Base-by-base conservation (phyloP, 345 rosid species). In the Pistacia vera region DNA sequence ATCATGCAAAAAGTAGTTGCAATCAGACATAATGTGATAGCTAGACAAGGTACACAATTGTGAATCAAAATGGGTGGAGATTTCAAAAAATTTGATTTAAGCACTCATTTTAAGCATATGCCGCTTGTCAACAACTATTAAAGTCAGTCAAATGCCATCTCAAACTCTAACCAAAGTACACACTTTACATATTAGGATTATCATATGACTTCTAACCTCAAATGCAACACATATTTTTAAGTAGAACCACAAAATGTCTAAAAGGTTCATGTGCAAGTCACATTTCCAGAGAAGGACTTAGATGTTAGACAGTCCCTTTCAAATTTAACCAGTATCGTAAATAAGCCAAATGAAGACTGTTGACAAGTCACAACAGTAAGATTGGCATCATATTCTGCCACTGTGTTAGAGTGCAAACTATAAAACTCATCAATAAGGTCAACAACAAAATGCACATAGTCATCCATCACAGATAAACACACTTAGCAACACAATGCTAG, bases 401-500 rank as follows among this genome's bases (percentile, higher is more conserved):
- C 28, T 9, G 17, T 9, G 52, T 28, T 22, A 52, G 44, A 30
- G 25, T 51, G 44, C 60, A 30, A 30, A 12, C 60, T 56, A 11
- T 49, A 8, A 8, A 49, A 49, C 8, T 9, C 52, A 6, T 8
- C 52, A 8, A 8, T 49, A 49, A 8, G 5, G 20, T 22, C 44
- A 17, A 68, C 17, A 13, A 25, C 18, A 49, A 8, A 4, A 30
- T 10, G 38, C 2, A 66, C 18, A 14, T 52, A 51, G 60, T 68
- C 41, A 17, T 6, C 46, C 14, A 52, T 52, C 72, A 28, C 22
- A 9, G 4, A 7, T 9, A 52, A 68, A 52, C 38, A 48, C 18
- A 58, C 52, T 67, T n/a, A 35, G 71, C 22, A 73, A 73, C 63
- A 25, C 56, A 22, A 35, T 36, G 28, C 57, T 70, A 63, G 10